Conservation (phyloP, 1,139 yeast genomes). For the Kodamaea derodonti region DNA sequence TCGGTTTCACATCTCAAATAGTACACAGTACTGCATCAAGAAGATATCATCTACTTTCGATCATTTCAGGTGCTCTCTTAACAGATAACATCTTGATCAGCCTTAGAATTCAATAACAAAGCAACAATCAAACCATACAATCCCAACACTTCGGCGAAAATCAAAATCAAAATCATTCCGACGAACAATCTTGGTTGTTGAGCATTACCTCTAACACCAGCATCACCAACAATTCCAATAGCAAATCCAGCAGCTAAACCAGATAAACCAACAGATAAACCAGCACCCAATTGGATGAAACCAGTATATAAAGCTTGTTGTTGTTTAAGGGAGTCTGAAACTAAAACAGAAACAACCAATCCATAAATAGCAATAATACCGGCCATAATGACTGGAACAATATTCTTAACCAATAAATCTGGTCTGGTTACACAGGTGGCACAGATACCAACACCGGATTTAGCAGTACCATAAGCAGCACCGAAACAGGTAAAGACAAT, state of each 20-base stretch:
- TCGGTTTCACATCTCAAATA: no score
- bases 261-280: slow-evolving; percentile 94
- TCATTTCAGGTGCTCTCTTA: slow-evolving; percentile 40
- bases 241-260: slow-evolving; percentile 98
- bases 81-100: slow-evolving; percentile 85
- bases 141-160: slow-evolving; percentile 98
- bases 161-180: slow-evolving; percentile 93
- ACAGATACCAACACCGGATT: slow-evolving; percentile 98
- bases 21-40: no score
- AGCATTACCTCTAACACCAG: slow-evolving; percentile 95
- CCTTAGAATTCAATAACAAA: slow-evolving; percentile 93
- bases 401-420: slow-evolving; percentile 82
- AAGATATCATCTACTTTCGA: no score
- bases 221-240: slow-evolving; percentile 98
- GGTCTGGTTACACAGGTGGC: slow-evolving; percentile 98
- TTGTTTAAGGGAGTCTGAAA: slow-evolving; percentile 86
- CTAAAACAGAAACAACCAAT: slow-evolving; percentile 91
- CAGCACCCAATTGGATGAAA: slow-evolving; percentile 97
- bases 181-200: slow-evolving; percentile 97
- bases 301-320: slow-evolving; percentile 94
- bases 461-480: slow-evolving; percentile 99
- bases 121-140: slow-evolving; percentile 97
- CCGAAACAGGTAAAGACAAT: slow-evolving; percentile 98
- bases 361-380: slow-evolving; percentile 99
- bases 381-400: slow-evolving; percentile 98